phyloP scores from a whole-genome alignment of 192 early-diverging fungal species.

The Backusella liffmaniae region DNA sequence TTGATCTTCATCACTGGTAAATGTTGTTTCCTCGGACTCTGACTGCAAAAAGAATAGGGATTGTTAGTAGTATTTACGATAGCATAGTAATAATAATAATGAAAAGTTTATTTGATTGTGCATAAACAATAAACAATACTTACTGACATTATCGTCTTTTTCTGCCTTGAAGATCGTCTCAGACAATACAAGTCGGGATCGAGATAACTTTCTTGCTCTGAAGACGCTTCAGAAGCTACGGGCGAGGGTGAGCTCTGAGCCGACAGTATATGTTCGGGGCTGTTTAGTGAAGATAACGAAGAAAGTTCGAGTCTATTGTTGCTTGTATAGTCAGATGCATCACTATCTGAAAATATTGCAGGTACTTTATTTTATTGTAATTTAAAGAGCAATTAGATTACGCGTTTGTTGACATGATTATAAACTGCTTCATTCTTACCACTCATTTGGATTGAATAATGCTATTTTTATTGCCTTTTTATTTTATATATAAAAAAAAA shows the following conservation, averaged over 20 bases:
- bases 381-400: not conserved
- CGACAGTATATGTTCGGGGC: not conserved
- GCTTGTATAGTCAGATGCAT: slow-evolving; percentile 3
- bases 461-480: not conserved
- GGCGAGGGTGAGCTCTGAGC: slow-evolving; percentile 9
- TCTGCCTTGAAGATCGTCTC: slow-evolving; percentile 44
- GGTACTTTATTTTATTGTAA: not conserved
- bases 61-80: not conserved
- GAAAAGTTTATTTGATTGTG: not conserved
- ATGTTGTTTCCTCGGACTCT: slow-evolving; percentile 8
- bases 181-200: slow-evolving; percentile 70
- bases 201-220: slow-evolving; percentile 9
- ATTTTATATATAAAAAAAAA: not conserved
- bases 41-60: not conserved
- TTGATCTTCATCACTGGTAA: slow-evolving; percentile 5
- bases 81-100: not conserved
- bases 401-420: not conserved
- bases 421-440: not conserved
- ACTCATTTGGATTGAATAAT: not conserved
- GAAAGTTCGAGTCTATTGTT: not conserved
- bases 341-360: slow-evolving; percentile 5
- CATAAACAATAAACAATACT: not conserved
- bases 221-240: not conserved
- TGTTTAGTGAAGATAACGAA: not conserved
- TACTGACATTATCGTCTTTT: not conserved